A percentile compares a stretch with the other conserved stretches of the same genome.
Conservation (phyloP, 2,329 filamentous ascomycete genomes). For the Venturia aucupariae region DNA sequence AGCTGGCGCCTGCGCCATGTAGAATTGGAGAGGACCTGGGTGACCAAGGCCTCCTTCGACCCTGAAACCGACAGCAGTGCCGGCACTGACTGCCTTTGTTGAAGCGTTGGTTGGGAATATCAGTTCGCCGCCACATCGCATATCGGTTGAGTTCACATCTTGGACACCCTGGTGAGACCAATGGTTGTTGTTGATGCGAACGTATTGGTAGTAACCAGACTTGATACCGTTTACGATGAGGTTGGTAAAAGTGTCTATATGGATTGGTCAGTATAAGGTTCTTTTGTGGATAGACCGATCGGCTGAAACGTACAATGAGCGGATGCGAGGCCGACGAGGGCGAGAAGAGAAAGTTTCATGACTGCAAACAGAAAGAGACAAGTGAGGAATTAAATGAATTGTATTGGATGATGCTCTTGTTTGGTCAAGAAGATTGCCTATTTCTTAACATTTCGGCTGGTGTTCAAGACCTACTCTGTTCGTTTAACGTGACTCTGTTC, state of each 20-base stretch:
- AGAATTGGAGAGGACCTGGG: conserved; percentile 8
- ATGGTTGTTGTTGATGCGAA: neutral
- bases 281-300: neutral
- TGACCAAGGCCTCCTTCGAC: conserved; percentile 8
- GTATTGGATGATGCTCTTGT: neutral
- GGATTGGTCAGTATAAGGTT: neutral
- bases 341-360: conserved; percentile 7
- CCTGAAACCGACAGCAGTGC: conserved; percentile 8
- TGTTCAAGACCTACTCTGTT: neutral
- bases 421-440: neutral
- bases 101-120: conserved; percentile 8
- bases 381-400: neutral
- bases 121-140: conserved; percentile 9
- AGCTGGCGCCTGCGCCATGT: conserved; percentile 13
- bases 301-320: conserved; percentile 8
- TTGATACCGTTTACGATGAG: neutral
- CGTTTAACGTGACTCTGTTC: neutral
- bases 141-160: conserved; percentile 3
- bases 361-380: neutral
- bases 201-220: conserved; percentile 4
- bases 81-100: conserved; percentile 8
- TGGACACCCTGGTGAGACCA: neutral
- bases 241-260: conserved; percentile 8
- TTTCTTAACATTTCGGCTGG: neutral
- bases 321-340: neutral